Evolutionary conservation across 139 green algal species (phyloP).

Genomic region (Picochlorum sp.): DNA sequence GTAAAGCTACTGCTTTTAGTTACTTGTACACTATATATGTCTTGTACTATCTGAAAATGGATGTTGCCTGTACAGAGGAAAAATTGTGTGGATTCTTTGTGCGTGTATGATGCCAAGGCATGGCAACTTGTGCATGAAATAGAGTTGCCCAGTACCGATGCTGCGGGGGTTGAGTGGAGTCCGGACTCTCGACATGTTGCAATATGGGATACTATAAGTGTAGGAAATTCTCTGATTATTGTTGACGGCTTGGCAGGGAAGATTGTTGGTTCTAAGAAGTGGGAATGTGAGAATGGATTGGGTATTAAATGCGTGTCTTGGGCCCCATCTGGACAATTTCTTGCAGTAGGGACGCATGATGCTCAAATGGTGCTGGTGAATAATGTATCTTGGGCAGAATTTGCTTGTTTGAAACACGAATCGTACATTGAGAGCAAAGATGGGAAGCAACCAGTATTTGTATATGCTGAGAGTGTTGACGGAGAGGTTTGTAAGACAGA

Average conservation of each 20-base stretch:
- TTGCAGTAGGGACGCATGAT: conserved; percentile 65
- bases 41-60: too few relatives aligned
- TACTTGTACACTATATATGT: too few relatives aligned
- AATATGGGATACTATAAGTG: conserved; percentile 45
- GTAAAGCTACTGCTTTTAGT: too few relatives aligned
- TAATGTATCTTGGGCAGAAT: conserved; percentile 55
- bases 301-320: conserved; percentile 49
- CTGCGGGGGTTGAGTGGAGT: conserved; percentile 40
- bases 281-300: conserved; percentile 25
- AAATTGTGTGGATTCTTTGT: conserved; percentile 61
- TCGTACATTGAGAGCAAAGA: conserved; percentile 17
- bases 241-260: conserved; percentile 3
- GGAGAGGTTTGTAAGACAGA: too few relatives aligned
- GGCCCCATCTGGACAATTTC: conserved; percentile 50
- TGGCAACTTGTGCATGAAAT: conserved; percentile 24
- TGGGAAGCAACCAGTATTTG: neutral
- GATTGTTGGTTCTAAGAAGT: neutral
- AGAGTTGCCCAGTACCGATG: conserved; percentile 25
- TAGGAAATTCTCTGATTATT: conserved; percentile 37
- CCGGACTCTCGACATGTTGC: conserved; percentile 47
- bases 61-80: too few relatives aligned
- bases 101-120: conserved; percentile 30
- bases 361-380: conserved; percentile 56
- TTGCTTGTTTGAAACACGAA: conserved; percentile 45
- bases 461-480: too few relatives aligned